Conservation (phyloP, 2,329 filamentous ascomycete species). For the Trichoderma sp. region DNA sequence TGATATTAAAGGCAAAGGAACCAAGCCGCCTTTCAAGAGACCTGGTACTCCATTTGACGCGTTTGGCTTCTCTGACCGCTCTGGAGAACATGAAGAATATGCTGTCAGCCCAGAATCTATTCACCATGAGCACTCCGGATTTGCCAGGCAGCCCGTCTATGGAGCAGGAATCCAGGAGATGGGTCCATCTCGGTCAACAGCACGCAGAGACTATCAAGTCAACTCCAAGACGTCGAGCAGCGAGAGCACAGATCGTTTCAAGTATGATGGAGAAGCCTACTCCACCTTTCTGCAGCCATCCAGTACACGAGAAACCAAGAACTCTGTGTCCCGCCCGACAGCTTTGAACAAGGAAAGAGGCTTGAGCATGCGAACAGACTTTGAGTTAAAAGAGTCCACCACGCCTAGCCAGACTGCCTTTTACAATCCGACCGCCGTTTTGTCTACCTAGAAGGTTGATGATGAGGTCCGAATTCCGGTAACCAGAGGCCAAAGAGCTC, state of each 20-base stretch:
- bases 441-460: conserved; percentile 48
- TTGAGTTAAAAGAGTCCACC: background rate
- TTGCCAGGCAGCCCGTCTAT: conserved; percentile 11
- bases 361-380: background rate
- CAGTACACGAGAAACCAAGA: conserved; percentile 47
- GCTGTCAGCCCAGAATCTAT: background rate
- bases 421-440: conserved; percentile 44
- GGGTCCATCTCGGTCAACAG: conserved; percentile 23
- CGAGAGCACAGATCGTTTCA: conserved; percentile 50
- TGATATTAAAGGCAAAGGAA: background rate
- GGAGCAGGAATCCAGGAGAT: background rate
- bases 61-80: conserved; percentile 2
- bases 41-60: conserved; percentile 20
- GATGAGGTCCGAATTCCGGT: conserved; percentile 45
- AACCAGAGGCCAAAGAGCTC: conserved; percentile 29
- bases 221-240: conserved; percentile 39
- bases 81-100: background rate
- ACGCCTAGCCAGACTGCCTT: conserved; percentile 35
- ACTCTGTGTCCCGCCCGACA: conserved; percentile 33
- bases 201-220: conserved; percentile 21
- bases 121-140: conserved; percentile 3
- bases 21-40: background rate
- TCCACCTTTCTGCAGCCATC: conserved; percentile 44
- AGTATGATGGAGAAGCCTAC: conserved; percentile 49
- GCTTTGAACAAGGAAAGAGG: conserved; percentile 8